Base-by-base conservation (phyloP, 1,139 yeast genomes). In the Candida mesenterica region DNA sequence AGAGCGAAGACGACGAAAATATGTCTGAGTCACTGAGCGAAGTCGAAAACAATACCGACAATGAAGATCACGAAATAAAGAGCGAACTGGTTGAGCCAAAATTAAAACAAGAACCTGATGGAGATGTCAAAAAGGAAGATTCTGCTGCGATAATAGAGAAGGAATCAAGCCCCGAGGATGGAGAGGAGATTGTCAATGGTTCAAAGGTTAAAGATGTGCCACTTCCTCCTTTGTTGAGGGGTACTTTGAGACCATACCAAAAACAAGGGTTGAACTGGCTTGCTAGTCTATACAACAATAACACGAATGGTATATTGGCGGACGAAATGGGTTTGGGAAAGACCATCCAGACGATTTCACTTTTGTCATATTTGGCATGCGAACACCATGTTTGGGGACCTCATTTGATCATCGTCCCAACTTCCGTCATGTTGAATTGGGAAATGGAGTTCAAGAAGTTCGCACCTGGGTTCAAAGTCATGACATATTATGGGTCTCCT, bases 251-350 rank as follows among this genome's bases (percentile, higher is more conserved):
- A 56, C 90, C 82, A 5, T 94, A 94, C 52, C 98, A 94, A 59
- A 92, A 89, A 43, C 96, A 88, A 57, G 99, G 99, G 39, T 72
- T 94, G 31, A 95, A 94, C 49, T 94, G 98, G 99, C 67, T 94
- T 34, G 97, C 97, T 1, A 89, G 97, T 37, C 66, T 94, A 42
- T 92, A 90, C 62, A 87, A 88, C 54, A 88, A 88, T 53, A 81
- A 86, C 41, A 94, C 97, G 5, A 94, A 92, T 57, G 98, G 99
- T 43, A 94, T 94, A 38, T 72, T 94, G 33, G 99, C 99, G 1
- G 99, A 92, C 61, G 99, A 92, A 58, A 92, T 92, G 99, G 99
- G 99, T 39, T 72, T 94, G 33, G 99, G 99, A 52, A 88, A 88
- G 54, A 94, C 99, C 0, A 92, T 94, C 42, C 99, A 94, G 59